Conservation (phyloP, 2,329 filamentous ascomycete genomes). For the Paecilomyces sp. region DNA sequence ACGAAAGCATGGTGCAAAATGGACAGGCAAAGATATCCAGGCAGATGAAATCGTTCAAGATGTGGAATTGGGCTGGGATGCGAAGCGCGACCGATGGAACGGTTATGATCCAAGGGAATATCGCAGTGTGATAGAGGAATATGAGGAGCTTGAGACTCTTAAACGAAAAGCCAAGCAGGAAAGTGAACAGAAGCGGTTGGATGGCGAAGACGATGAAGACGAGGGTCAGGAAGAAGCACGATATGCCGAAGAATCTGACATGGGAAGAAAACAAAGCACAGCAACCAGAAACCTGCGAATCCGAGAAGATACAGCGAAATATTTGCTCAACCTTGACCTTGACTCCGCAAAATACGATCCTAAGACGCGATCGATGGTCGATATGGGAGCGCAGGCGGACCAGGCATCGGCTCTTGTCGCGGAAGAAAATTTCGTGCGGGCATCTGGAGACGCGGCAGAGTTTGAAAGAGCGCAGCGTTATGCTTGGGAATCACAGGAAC, state of each 20-base stretch:
- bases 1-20: constrained; percentile 81
- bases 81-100: constrained; percentile 96
- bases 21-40: constrained; percentile 87
- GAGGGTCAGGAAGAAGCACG: constrained; percentile 42
- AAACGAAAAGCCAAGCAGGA: constrained; percentile 48
- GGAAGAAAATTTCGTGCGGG: constrained; percentile 85
- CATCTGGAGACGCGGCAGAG: constrained; percentile 83
- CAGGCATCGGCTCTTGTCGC: constrained; percentile 76
- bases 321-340: constrained; percentile 86
- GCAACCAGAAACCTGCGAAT: constrained; percentile 85
- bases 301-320: constrained; percentile 95
- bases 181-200: constrained; percentile 40
- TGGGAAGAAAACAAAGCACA: constrained; percentile 88
- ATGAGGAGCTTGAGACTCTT: constrained; percentile 75
- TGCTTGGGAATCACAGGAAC: constrained; percentile 93
- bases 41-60: constrained; percentile 84
- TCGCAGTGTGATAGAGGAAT: constrained; percentile 78
- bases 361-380: constrained; percentile 86
- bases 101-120: constrained; percentile 92
- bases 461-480: constrained; percentile 86
- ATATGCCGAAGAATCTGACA: constrained; percentile 93
- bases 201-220: constrained; percentile 52
- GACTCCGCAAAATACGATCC: constrained; percentile 98
- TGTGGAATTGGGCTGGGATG: constrained; percentile 87
- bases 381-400: constrained; percentile 72